phyloP scores from a whole-genome alignment of 164 flowering plant species.

The Vitis rotundifolia region DNA sequence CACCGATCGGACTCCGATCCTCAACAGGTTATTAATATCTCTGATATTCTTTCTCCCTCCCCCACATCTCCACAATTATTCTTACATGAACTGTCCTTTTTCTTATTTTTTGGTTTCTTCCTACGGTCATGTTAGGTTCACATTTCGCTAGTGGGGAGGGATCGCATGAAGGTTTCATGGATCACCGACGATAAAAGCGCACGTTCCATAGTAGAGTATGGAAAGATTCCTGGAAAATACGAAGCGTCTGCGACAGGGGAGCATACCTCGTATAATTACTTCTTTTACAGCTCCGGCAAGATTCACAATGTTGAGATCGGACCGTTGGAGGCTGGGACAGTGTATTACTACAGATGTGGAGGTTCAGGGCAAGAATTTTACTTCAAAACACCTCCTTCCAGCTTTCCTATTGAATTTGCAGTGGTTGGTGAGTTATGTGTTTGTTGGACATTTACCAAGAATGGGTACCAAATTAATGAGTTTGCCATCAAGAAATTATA shows the following conservation, averaged over 20 bases:
- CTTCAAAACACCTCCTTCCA: constrained; percentile 71
- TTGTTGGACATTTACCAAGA: not conserved
- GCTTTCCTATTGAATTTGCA: constrained; percentile 65
- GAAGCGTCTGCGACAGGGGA: constrained; percentile 48
- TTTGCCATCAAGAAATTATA: no score
- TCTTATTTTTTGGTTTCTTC: not conserved
- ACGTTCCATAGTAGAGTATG: constrained; percentile 60
- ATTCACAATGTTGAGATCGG: constrained; percentile 79
- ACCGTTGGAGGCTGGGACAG: constrained; percentile 60
- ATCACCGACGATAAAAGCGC: constrained; percentile 40
- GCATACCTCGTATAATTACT: constrained; percentile 51
- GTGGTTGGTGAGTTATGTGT: constrained; percentile 46
- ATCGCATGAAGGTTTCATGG: constrained; percentile 69
- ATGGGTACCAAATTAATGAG: no score
- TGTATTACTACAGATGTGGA: constrained; percentile 75
- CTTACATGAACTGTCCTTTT: not conserved
- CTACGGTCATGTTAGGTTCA: constrained; percentile 51
- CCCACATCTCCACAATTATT: not conserved
- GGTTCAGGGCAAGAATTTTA: constrained; percentile 57
- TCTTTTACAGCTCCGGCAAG: constrained; percentile 66
- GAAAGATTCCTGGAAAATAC: constrained; percentile 46
- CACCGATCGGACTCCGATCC: constrained; percentile 41
- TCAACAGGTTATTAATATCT: constrained; percentile 42
- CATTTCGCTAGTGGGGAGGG: constrained; percentile 60
- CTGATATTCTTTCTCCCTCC: constrained; percentile 14